Evolutionary conservation across 1,139 yeast genomes (phyloP), one percentile per base, ranked within the genome.

Genomic region (Geotrichum fermentans): DNA sequence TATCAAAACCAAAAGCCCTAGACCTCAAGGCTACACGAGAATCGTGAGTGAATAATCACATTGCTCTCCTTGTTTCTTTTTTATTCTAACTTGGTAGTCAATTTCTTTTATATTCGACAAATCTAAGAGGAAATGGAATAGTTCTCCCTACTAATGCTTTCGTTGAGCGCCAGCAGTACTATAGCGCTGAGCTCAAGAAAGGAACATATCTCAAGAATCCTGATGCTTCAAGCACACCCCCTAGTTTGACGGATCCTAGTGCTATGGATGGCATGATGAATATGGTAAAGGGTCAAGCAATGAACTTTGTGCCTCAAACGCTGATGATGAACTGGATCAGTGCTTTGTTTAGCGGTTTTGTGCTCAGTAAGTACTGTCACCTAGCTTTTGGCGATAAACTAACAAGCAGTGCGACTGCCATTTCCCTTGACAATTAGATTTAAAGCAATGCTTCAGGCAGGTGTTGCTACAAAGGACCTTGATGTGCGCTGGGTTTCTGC

Each of bases 241-340:
- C 85, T 58, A 86, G 88, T 32, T 72, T 88, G 52, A 69, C 79
- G 1, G 96, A 88, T 60, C 83, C 95, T 1, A 73, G 74, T 43
- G 74, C 81, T 22, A 77, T 83, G 38, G 96, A 89, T 49, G 80
- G 82, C n/a, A 70, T 89, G 73, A 76, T 83, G 77, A 76, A 74
- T 49, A 83, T 87, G 83, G 79, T 90, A 51, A 87, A 87, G 63
- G 82, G 83, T 3, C 90, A 88, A 61, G 71, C 88, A 59, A 80
- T 90, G 65, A 86, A 81, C 66, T 87, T 83, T 63, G 78, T 89
- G 17, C 97, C 97, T 0, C 97, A 92, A 68, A 88, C 97, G 0
- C 66, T 89, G 43, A 83, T 90, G 58, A 90, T 92, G 97, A 90
- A 90, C 58, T 92, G 97, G 96, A 92, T 90, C 56, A 88, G 88